Conservation (phyloP, 2,329 filamentous ascomycete species). For the Dactylonectria macrodidyma region DNA sequence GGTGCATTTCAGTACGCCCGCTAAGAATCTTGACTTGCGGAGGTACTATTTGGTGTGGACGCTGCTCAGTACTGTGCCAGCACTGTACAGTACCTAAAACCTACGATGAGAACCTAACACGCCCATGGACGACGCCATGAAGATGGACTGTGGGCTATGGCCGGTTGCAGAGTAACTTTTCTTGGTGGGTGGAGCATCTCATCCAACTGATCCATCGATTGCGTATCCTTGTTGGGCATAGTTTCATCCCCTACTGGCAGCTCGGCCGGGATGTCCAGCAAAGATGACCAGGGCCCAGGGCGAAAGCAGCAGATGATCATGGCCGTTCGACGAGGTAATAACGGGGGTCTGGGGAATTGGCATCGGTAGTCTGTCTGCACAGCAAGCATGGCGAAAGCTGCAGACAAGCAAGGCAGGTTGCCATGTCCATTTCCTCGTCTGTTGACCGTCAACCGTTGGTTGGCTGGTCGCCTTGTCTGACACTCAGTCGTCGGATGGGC, state of each 20-base stretch:
- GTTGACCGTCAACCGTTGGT: neutral
- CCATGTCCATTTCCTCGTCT: neutral
- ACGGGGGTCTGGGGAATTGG: slow-evolving; percentile 5
- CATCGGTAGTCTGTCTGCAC: slow-evolving; percentile 14
- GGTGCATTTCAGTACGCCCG: slow-evolving; percentile 37
- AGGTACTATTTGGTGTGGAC: neutral
- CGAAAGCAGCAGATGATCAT: slow-evolving; percentile 31
- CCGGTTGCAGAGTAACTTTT: slow-evolving; percentile 45
- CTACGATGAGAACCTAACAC: neutral
- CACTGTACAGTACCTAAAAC: neutral
- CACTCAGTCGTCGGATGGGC: neutral
- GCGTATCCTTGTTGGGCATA: slow-evolving; percentile 40
- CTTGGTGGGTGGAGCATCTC: slow-evolving; percentile 37
- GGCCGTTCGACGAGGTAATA: slow-evolving; percentile 21
- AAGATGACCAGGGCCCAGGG: slow-evolving; percentile 18
- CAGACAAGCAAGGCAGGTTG: neutral
- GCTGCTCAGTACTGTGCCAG: neutral
- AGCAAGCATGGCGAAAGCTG: too few relatives aligned
- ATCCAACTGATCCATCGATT: slow-evolving; percentile 39
- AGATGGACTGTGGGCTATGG: slow-evolving; percentile 12
- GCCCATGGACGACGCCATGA: slow-evolving; percentile 1
- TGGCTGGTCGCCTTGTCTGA: slow-evolving; percentile 4
- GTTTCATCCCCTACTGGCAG: slow-evolving; percentile 35
- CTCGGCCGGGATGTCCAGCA: slow-evolving; percentile 33
- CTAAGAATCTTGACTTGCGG: slow-evolving; percentile 21